Evolutionary conservation across 331 rosid genomes (phyloP), one percentile per base, ranked within the genome.

Genomic region (Phaseolus coccineus): DNA sequence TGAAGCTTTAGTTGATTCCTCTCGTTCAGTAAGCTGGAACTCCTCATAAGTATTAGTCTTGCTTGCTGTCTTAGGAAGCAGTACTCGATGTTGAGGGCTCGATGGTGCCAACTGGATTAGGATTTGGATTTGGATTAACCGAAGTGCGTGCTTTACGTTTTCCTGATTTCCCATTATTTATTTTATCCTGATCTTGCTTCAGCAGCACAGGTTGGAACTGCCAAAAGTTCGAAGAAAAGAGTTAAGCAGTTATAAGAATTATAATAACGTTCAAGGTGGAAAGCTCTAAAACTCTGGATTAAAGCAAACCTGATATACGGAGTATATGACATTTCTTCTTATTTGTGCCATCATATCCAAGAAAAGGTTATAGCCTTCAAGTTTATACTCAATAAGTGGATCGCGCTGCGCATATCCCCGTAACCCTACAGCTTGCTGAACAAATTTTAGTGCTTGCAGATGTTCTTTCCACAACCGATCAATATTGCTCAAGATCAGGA

Each of bases 291-390:
- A 74, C 12, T 71, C 33, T 19, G 74, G 67, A 66, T n/a, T 35
- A 10, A 65, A 58, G 57, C 88, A 50, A 81, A 92, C 99, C 98
- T 91, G 99, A 82, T 96, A 96, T 28, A 96, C 91, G 37, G 99
- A 93, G 85, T 91, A 96, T 33, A 96, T 96, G 73, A 96, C 99
- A 74, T 96, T 96, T 85, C 99, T 91, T 89, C 99, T 88, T 44
- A 96, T 80, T 51, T 96, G 98, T 59, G 98, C 99, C 99, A 96
- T 96, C 99, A 96, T 96, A 51, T 96, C 99, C 79, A 96, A 86
- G 96, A 96, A 96, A 85, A 96, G 98, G 87, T 93, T 93, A 71
- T 93, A 96, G 47, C 98, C 99, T 89, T 96, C 99, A 9, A 96
- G 96, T 79, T 93, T 96, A 79, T 96, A 96, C 86, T 96, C 97